Evolutionary conservation across 805 yeast genomes (phyloP).

Genomic region (Barnettozyma sucrosica): DNA sequence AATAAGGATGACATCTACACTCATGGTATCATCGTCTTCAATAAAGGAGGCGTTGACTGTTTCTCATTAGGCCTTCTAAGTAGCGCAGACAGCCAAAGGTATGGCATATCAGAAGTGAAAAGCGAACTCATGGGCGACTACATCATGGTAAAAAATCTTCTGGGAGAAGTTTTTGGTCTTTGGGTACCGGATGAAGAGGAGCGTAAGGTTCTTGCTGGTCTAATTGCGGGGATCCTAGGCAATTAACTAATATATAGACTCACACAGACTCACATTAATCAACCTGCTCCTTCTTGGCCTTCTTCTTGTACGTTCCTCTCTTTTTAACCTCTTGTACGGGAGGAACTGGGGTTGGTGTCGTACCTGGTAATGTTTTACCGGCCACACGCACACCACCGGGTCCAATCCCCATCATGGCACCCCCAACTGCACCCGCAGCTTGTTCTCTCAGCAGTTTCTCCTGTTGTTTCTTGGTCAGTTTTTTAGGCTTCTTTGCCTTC

Average conservation of each 20-base stretch:
- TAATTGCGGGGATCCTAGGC: slow-evolving; percentile 27
- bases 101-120: slow-evolving; percentile 44
- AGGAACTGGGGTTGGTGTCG: slow-evolving; percentile 8
- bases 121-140: slow-evolving; percentile 65
- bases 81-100: slow-evolving; percentile 37
- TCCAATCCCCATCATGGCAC: slow-evolving; percentile 1
- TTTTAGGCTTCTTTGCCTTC: slow-evolving; percentile 18
- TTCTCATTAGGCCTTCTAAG: slow-evolving; percentile 67
- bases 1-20: slow-evolving; percentile 38
- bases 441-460: slow-evolving; percentile 9
- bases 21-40: slow-evolving; percentile 65
- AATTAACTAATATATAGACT: not conserved
- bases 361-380: slow-evolving; percentile 27
- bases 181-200: slow-evolving; percentile 73
- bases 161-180: slow-evolving; percentile 69
- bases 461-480: slow-evolving; percentile 17
- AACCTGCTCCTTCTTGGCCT: slow-evolving; percentile 16
- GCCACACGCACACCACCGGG: slow-evolving; percentile 17
- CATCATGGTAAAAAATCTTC: slow-evolving; percentile 60
- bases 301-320: slow-evolving; percentile 26
- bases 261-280: not conserved
- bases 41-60: slow-evolving; percentile 62
- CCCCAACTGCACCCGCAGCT: slow-evolving; percentile 2
- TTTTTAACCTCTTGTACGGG: slow-evolving; percentile 18
- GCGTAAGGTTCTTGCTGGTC: slow-evolving; percentile 50